These are phyloP conservation scores for Eucalyptus dawsonii DNA, from an alignment of 345 rosid genomes.

Conservation along the genomic window DNA sequence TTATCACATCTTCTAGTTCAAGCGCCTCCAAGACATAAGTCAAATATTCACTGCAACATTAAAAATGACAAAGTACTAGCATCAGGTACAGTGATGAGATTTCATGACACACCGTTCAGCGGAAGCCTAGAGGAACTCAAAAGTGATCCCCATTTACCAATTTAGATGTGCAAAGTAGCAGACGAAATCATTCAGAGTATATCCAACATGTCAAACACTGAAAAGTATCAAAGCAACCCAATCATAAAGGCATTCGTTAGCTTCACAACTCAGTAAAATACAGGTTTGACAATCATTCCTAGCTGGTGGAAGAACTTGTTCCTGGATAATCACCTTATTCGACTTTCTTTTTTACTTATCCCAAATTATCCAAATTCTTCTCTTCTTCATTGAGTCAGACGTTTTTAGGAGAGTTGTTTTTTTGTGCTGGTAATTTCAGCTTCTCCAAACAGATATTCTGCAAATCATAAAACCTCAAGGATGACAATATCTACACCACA, in stretches of 20 bases:
- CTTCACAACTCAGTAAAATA: not conserved
- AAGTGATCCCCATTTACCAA: not conserved
- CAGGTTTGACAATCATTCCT: not conserved
- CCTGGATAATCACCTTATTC: not conserved
- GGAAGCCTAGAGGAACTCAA: not conserved
- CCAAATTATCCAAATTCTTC: not conserved
- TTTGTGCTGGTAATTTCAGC: not conserved
- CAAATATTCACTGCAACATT: conserved; percentile 69
- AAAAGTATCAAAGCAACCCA: not conserved
- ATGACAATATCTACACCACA: not conserved
- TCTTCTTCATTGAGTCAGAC: not conserved
- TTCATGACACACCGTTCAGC: not conserved
- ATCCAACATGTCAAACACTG: not conserved
- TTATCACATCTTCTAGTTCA: conserved; percentile 89
- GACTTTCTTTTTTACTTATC: not conserved
- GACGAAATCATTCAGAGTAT: not conserved
- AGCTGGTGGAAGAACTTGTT: not conserved
- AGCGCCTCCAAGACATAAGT: conserved; percentile 74
- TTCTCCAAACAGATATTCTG: not conserved
- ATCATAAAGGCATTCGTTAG: not conserved
- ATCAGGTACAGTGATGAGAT: not conserved
- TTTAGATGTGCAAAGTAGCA: not conserved
- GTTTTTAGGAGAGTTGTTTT: not conserved
- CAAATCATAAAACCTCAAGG: not conserved
- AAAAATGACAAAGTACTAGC: not conserved